Evolutionary conservation across 2,329 filamentous ascomycete species (phyloP).

Genomic region (Penicillium sp.): DNA sequence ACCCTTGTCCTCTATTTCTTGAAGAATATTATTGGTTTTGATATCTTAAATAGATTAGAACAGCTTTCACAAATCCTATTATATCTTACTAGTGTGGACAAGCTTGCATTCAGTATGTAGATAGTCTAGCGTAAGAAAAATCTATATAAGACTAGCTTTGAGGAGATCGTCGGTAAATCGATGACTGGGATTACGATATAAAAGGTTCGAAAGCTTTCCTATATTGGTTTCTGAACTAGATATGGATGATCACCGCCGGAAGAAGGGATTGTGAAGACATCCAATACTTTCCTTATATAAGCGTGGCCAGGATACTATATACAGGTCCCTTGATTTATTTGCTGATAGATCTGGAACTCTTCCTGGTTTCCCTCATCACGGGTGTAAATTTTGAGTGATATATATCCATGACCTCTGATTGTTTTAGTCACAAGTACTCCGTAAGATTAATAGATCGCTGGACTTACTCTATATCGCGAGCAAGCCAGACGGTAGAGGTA

Average conservation of each 20-base stretch:
- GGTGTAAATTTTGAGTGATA: slow-evolving; percentile 8
- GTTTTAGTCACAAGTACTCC: neutral
- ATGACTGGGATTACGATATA: slow-evolving; percentile 1
- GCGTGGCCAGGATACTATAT: slow-evolving; percentile 5
- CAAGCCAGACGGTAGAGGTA: slow-evolving; percentile 7
- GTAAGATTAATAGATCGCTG: neutral
- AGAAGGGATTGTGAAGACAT: slow-evolving; percentile 28
- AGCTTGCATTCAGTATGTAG: slow-evolving; percentile 28
- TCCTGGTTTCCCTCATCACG: neutral
- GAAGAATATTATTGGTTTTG: slow-evolving; percentile 41
- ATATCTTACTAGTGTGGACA: slow-evolving; percentile 40
- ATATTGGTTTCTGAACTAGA: slow-evolving; percentile 35
- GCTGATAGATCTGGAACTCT: slow-evolving; percentile 7
- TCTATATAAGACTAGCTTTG: slow-evolving; percentile 6
- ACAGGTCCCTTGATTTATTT: slow-evolving; percentile 2
- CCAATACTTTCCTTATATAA: slow-evolving; percentile 4
- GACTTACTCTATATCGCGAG: slow-evolving; percentile 3
- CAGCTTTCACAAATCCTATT: neutral
- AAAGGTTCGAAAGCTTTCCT: slow-evolving; percentile 25
- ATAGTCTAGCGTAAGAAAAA: slow-evolving; percentile 11
- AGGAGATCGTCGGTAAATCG: slow-evolving; percentile 4
- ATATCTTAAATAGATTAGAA: slow-evolving; percentile 34
- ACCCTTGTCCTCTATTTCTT: slow-evolving; percentile 32
- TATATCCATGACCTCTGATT: slow-evolving; percentile 6
- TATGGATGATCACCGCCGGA: slow-evolving; percentile 25